Conservation (phyloP, 768 basidiomycete species). For the Sarcodon aspratus region DNA sequence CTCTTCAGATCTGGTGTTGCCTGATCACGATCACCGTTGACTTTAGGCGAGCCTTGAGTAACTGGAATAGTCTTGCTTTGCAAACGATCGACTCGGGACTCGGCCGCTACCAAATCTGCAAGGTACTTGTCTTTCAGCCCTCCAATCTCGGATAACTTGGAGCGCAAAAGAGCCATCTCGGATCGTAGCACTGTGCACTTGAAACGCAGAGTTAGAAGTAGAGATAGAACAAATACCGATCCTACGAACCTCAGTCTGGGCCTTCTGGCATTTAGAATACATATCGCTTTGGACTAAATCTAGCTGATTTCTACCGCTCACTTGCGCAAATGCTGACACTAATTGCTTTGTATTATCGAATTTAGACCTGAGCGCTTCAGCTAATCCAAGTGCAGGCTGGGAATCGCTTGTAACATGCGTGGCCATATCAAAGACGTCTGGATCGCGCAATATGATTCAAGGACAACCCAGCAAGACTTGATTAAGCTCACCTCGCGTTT, state of each 20-base stretch:
- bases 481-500: slow-evolving; percentile 11
- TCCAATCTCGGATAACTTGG: slow-evolving; percentile 11
- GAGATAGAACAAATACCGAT: background rate
- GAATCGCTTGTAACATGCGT: slow-evolving; percentile 11
- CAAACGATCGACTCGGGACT: slow-evolving; percentile 15
- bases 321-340: slow-evolving; percentile 12
- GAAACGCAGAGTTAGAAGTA: background rate
- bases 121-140: slow-evolving; percentile 12
- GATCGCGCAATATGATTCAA: background rate
- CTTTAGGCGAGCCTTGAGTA: slow-evolving; percentile 1
- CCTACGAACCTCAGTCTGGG: slow-evolving; percentile 14
- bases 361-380: slow-evolving; percentile 6
- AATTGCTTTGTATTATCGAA: slow-evolving; percentile 15
- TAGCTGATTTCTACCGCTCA: slow-evolving; percentile 6
- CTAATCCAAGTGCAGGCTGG: background rate
- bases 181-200: slow-evolving; percentile 13
- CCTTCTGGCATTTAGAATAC: slow-evolving; percentile 7
- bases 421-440: slow-evolving; percentile 15
- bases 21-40: slow-evolving; percentile 1
- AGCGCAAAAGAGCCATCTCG: slow-evolving; percentile 15
- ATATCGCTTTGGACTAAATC: slow-evolving; percentile 8
- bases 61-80: slow-evolving; percentile 12
- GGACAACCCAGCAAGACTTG: background rate
- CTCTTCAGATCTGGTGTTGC: background rate
- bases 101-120: slow-evolving; percentile 13